These are phyloP conservation scores for Zygosaccharomyces bailii DNA, from an alignment of 805 yeast species.

Conservation along the genomic window DNA sequence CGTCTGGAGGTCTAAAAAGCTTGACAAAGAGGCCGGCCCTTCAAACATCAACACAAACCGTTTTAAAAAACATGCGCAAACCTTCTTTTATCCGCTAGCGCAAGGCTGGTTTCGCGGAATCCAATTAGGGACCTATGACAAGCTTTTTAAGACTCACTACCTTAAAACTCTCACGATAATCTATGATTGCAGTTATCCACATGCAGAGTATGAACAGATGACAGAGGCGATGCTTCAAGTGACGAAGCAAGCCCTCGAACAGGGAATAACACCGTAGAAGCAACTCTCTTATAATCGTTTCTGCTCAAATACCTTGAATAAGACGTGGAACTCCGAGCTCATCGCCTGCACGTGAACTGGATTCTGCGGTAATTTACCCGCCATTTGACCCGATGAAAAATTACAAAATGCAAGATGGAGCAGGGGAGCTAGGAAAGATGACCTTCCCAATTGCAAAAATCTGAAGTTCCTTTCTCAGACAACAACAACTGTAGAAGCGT, in stretches of 20 bases:
- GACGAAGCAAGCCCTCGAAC: slow-evolving; percentile 23
- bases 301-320: not conserved
- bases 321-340: not conserved
- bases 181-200: slow-evolving; percentile 48
- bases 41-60: slow-evolving; percentile 22
- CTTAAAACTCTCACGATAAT: slow-evolving; percentile 46
- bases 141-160: slow-evolving; percentile 50
- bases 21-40: slow-evolving; percentile 12
- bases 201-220: slow-evolving; percentile 38
- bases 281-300: not conserved
- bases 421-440: not conserved
- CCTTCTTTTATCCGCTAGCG: slow-evolving; percentile 52
- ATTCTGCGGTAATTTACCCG: not conserved
- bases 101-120: slow-evolving; percentile 53
- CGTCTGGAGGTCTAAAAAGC: slow-evolving; percentile 37
- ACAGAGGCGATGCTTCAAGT: slow-evolving; percentile 31
- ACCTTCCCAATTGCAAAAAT: not conserved
- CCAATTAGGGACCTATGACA: slow-evolving; percentile 52
- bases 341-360: not conserved
- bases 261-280: slow-evolving; percentile 16
- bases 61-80: slow-evolving; percentile 39
- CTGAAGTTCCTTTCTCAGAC: not conserved
- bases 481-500: not conserved
- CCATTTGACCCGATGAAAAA: not conserved
- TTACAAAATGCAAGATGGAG: not conserved